Evolutionary conservation across 768 basidiomycete genomes (phyloP).

Genomic region (Trametes punicea): DNA sequence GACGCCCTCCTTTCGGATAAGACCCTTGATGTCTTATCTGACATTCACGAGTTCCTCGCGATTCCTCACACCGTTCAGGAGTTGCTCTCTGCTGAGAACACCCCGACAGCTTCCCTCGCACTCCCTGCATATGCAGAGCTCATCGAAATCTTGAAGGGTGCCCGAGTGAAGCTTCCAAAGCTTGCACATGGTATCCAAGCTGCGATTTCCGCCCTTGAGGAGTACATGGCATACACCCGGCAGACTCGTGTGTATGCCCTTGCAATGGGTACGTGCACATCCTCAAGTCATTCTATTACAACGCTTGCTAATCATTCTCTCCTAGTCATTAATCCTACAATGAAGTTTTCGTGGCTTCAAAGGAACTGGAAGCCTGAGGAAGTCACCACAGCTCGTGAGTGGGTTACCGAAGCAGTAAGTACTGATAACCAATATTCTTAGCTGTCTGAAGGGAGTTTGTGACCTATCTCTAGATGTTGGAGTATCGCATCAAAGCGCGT

Average conservation of each 20-base stretch:
- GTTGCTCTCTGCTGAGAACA: slow-evolving; percentile 34
- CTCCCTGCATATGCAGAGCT: slow-evolving; percentile 34
- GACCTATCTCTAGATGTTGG: background rate
- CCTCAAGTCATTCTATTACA: no score
- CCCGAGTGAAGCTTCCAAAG: background rate
- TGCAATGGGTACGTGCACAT: background rate
- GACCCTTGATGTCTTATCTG: slow-evolving; percentile 18
- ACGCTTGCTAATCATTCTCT: no score
- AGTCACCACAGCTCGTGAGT: background rate
- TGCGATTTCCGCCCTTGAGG: background rate
- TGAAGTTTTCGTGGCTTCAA: background rate
- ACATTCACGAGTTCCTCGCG: slow-evolving; percentile 30
- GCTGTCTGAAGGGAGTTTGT: background rate
- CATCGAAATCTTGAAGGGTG: slow-evolving; percentile 13
- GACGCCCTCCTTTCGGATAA: background rate
- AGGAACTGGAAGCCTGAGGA: background rate
- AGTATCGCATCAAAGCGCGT: background rate
- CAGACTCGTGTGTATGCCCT: background rate
- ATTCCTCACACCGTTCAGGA: slow-evolving; percentile 33
- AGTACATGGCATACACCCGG: background rate
- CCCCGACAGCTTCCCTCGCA: slow-evolving; percentile 33
- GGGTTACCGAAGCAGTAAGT: background rate
- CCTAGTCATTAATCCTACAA: background rate
- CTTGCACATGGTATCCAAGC: background rate
- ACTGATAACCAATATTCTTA: no score